These are phyloP conservation scores for Suhomyces xylopsoci DNA, from an alignment of 805 yeast genomes.

Conservation along the genomic window DNA sequence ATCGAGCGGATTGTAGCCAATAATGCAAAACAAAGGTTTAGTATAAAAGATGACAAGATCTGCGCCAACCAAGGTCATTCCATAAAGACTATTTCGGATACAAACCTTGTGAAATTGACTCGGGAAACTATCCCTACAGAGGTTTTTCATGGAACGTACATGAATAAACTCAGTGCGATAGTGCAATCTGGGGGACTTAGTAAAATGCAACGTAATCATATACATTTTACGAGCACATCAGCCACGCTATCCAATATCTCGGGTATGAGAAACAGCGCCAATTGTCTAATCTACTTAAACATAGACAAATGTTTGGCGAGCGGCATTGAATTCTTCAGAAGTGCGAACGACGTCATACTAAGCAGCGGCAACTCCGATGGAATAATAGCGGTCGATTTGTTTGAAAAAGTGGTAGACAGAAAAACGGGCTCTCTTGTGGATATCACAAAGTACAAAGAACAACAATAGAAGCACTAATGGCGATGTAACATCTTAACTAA, in stretches of 20 bases:
- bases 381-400: conserved; percentile 41
- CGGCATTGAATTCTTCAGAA: conserved; percentile 52
- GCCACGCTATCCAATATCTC: conserved; percentile 50
- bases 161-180: conserved; percentile 46
- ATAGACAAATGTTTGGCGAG: conserved; percentile 41
- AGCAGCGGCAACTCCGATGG: conserved; percentile 62
- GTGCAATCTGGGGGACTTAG: conserved; percentile 54
- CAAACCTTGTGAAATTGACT: conserved; percentile 36
- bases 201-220: conserved; percentile 75
- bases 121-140: conserved; percentile 44
- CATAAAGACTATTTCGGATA: conserved; percentile 44
- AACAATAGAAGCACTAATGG: not conserved
- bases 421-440: conserved; percentile 3
- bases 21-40: conserved; percentile 73
- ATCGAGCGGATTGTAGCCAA: conserved; percentile 55
- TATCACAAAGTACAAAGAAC: not conserved
- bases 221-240: conserved; percentile 70
- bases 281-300: conserved; percentile 63
- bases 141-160: conserved; percentile 80
- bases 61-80: conserved; percentile 96
- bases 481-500: not conserved
- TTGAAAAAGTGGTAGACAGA: conserved; percentile 27
- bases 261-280: conserved; percentile 65
- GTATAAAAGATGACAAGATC: conserved; percentile 42
- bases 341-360: conserved; percentile 74